phyloP scores from a whole-genome alignment of 805 yeast species.

The Metschnikowia noctiluminum region DNA sequence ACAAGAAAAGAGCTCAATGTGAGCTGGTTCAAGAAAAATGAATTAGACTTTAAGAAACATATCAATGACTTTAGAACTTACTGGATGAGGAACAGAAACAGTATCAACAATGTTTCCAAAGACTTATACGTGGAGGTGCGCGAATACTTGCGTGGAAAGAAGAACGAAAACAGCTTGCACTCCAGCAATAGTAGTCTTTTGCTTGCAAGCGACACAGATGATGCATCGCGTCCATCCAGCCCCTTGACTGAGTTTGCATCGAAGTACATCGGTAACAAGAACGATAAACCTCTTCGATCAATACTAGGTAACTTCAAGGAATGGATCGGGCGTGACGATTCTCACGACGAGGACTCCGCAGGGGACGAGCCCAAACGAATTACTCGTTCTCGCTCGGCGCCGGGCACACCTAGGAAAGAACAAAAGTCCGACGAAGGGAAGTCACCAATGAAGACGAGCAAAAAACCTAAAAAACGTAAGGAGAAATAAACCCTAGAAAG shows the following conservation, averaged over 20 bases:
- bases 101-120: conserved; percentile 66
- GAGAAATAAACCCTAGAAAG: not conserved
- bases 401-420: conserved; percentile 4
- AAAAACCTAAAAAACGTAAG: conserved; percentile 9
- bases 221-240: conserved; percentile 32
- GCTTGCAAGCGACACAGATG: conserved; percentile 29
- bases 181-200: conserved; percentile 16
- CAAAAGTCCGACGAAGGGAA: not conserved
- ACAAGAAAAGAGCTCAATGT: conserved; percentile 94
- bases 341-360: conserved; percentile 29
- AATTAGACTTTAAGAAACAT: conserved; percentile 88
- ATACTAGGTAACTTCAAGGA: conserved; percentile 40
- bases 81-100: conserved; percentile 72
- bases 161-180: conserved; percentile 22
- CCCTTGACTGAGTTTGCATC: conserved; percentile 70
- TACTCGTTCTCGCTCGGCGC: conserved; percentile 7
- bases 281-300: conserved; percentile 27
- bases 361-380: conserved; percentile 19
- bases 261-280: conserved; percentile 57
- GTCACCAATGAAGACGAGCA: not conserved
- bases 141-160: conserved; percentile 58
- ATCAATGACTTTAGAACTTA: conserved; percentile 82
- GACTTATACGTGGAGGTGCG: conserved; percentile 84
- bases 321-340: conserved; percentile 36
- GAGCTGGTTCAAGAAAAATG: conserved; percentile 96